Conservation (phyloP, 2,329 filamentous ascomycete genomes). For the Sporothrix pallida region DNA sequence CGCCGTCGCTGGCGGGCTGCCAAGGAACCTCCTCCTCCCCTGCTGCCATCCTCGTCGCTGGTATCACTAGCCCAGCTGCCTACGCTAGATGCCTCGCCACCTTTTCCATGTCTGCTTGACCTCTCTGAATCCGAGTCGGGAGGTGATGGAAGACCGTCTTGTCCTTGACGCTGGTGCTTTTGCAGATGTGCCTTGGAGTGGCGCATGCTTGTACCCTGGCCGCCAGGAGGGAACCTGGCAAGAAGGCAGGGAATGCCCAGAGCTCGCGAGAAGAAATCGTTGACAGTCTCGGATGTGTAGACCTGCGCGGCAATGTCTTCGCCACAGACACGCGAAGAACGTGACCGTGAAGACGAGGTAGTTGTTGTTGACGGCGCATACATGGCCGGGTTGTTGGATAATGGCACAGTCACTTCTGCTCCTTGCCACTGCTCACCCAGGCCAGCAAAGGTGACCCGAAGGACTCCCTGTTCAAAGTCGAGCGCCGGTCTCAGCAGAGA, state of each 20-base stretch:
- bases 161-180: slow-evolving; percentile 54
- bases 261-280: slow-evolving; percentile 75
- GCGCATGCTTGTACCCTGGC: slow-evolving; percentile 63
- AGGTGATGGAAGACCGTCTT: slow-evolving; percentile 56
- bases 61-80: neutral
- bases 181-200: slow-evolving; percentile 75
- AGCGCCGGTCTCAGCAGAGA: slow-evolving; percentile 77
- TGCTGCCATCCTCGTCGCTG: slow-evolving; percentile 19
- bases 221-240: slow-evolving; percentile 78
- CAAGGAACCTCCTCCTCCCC: neutral
- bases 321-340: slow-evolving; percentile 77
- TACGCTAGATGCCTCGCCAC: neutral
- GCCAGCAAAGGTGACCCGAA: slow-evolving; percentile 65
- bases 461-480: slow-evolving; percentile 69
- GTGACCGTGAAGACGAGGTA: slow-evolving; percentile 44
- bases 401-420: slow-evolving; percentile 59
- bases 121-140: slow-evolving; percentile 63
- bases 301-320: slow-evolving; percentile 73
- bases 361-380: slow-evolving; percentile 46
- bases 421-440: slow-evolving; percentile 38
- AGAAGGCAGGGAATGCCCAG: slow-evolving; percentile 82
- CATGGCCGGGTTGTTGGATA: slow-evolving; percentile 69
- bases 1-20: slow-evolving; percentile 48
- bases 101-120: neutral
- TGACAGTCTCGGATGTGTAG: slow-evolving; percentile 70